A percentile compares a stretch with the other conserved stretches of the same genome.
phyloP scores from a whole-genome alignment of 768 basidiomycete genomes.

The Calocybe indica region DNA sequence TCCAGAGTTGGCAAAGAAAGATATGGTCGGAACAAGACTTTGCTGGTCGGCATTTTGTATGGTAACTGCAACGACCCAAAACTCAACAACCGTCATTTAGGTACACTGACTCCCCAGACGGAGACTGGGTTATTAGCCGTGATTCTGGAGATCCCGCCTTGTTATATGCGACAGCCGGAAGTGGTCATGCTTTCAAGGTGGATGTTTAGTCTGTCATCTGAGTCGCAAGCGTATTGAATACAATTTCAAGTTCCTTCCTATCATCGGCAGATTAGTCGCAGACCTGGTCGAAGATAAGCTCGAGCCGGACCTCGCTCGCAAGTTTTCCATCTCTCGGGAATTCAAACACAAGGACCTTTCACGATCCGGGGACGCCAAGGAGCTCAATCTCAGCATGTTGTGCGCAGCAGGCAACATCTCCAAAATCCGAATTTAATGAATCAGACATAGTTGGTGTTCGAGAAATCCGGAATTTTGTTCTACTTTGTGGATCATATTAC shows the following conservation, averaged over 20 bases:
- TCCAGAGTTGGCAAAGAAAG: constrained; percentile 71
- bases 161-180: constrained; percentile 81
- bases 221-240: background rate
- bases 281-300: constrained; percentile 66
- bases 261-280: constrained; percentile 71
- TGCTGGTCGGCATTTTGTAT: constrained; percentile 60
- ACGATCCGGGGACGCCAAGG: constrained; percentile 13
- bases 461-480: too few species aligned
- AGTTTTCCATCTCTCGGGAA: constrained; percentile 61
- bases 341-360: constrained; percentile 23
- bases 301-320: constrained; percentile 39
- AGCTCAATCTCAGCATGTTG: too few species aligned
- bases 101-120: constrained; percentile 87
- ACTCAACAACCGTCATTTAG: constrained; percentile 28
- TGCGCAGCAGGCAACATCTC: too few species aligned
- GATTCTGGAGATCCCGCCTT: constrained; percentile 53
- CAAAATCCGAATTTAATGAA: too few species aligned
- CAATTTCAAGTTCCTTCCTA: constrained; percentile 70
- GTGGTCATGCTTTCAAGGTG: constrained; percentile 87
- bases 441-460: too few species aligned
- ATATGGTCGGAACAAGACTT: constrained; percentile 68
- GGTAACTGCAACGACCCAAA: background rate
- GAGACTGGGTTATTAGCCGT: constrained; percentile 84
- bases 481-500: too few species aligned
- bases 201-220: constrained; percentile 1